Conservation (phyloP, 805 yeast species). For the Candida mattraensis region DNA sequence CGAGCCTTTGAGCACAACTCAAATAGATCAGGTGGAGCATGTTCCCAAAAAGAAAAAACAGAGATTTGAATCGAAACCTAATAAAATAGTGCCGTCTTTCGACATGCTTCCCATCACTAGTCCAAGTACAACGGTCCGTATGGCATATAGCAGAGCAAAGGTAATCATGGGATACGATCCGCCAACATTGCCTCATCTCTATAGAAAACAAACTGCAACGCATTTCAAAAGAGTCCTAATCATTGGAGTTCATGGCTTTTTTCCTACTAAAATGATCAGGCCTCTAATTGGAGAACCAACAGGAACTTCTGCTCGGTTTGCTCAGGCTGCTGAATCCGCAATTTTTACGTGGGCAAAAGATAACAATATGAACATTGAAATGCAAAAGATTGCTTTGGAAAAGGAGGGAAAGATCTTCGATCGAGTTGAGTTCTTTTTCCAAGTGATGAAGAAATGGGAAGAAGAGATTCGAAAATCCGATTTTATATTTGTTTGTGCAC, state of each 20-base stretch:
- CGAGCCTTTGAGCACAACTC: slow-evolving; percentile 19
- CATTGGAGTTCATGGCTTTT: slow-evolving; percentile 95
- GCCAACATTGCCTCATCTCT: slow-evolving; percentile 17
- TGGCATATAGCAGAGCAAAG: slow-evolving; percentile 18
- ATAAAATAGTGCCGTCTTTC: slow-evolving; percentile 31
- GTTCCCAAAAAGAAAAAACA: slow-evolving; percentile 15
- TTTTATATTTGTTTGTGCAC: slow-evolving; percentile 87
- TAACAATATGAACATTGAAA: slow-evolving; percentile 43
- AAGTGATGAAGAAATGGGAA: slow-evolving; percentile 66
- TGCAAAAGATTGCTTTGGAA: slow-evolving; percentile 92
- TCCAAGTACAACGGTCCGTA: slow-evolving; percentile 7
- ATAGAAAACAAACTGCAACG: slow-evolving; percentile 22
- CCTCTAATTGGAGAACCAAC: slow-evolving; percentile 94
- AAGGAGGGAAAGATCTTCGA: slow-evolving; percentile 90
- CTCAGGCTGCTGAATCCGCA: slow-evolving; percentile 84
- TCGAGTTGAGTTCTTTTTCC: slow-evolving; percentile 78
- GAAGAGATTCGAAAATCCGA: slow-evolving; percentile 56
- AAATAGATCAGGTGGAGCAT: slow-evolving; percentile 2
- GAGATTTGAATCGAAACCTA: slow-evolving; percentile 14
- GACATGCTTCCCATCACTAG: slow-evolving; percentile 28
- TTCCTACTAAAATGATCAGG: slow-evolving; percentile 83
- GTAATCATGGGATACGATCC: slow-evolving; percentile 18
- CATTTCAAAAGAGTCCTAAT: slow-evolving; percentile 62
- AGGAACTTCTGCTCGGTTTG: slow-evolving; percentile 89
- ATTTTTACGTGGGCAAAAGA: slow-evolving; percentile 65